Evolutionary conservation across 352 stramenopile genomes (phyloP), one percentile per base, ranked within the genome.

Genomic region (Pythium vanterpoolii): DNA sequence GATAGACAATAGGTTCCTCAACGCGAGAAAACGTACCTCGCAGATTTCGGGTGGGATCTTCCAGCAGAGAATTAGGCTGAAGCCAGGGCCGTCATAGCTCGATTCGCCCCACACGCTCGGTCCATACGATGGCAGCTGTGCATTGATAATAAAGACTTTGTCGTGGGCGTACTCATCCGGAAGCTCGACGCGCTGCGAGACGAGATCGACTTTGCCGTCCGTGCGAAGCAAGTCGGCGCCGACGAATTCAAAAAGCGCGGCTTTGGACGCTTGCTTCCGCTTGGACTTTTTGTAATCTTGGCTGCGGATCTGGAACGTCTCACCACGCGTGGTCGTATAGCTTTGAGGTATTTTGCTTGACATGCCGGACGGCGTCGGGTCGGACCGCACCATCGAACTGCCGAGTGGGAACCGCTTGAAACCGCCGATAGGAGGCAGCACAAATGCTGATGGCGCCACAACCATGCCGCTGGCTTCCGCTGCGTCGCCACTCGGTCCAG

Each of bases 81-180:
- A 90, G 1, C 84, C 84, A 46, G 82, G 79, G 0, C 82, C 84
- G 62, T 94, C 76, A 57, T 74, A 79, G 0, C 56, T 77, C 6
- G 66, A 63, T 44, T 89, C 81, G 9, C 79, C 77, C 79, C 83
- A 94, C 13, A 94, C 62, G 26, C 77, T 92, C 44, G 84, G 84
- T 14, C 71, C 79, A 39, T 94, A 94, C 21, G 79, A 83, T 13
- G 84, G 84, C 43, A 94, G 58, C 79, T 93, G 84, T 26, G 79
- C 78, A 59, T 94, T 91, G 63, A 94, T 78, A 53, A 94, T 80
- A 56, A 94, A 92, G 21, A 94, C 64, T 18, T 76, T 80, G 60
- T 78, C 75, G 43, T 78, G 66, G 3, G 66, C 72, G 36, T 82
- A 63, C n/a, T 87, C 62, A 5, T 71, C 66, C 16, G 84, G 78